Percentiles rank a stretch among this genome's conserved stretches.
These are phyloP conservation scores for Lodderomyces oxycetoniae DNA, from an alignment of 1,139 yeast species.

Conservation along the genomic window DNA sequence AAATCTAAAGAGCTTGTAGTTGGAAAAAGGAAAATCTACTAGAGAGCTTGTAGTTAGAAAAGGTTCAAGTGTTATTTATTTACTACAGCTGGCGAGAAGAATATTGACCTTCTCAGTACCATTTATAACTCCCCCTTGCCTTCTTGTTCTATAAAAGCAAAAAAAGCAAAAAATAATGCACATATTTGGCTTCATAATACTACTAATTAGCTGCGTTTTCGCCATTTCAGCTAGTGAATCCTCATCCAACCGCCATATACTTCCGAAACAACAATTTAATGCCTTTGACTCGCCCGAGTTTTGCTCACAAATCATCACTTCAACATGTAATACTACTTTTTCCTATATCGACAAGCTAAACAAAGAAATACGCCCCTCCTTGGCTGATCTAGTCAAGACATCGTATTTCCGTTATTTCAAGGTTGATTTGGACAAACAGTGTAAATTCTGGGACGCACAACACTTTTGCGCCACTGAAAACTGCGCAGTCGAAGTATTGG, in stretches of 20 bases:
- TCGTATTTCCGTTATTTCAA: constrained; percentile 85
- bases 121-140: too few species aligned
- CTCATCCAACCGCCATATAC: constrained; percentile 7
- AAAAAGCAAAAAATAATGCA: too few species aligned
- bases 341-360: constrained; percentile 41
- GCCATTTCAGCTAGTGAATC: constrained; percentile 6
- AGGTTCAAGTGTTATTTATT: too few species aligned
- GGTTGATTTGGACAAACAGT: constrained; percentile 76
- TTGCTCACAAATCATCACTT: constrained; percentile 45
- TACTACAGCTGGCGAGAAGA: too few species aligned
- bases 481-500: constrained; percentile 81
- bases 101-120: too few species aligned
- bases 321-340: constrained; percentile 46
- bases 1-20: too few species aligned
- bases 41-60: too few species aligned
- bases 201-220: constrained; percentile 8
- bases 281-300: constrained; percentile 46
- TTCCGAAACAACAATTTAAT: constrained; percentile 15
- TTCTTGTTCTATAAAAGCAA: too few species aligned
- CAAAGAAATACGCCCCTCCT: constrained; percentile 38
- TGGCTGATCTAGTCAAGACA: constrained; percentile 55
- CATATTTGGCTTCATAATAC: constrained; percentile 7
- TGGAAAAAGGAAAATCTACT: too few species aligned
- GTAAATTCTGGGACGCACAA: constrained; percentile 84
- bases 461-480: constrained; percentile 88